Base-by-base conservation (phyloP, 2,329 filamentous ascomycete genomes). In the Lecanoromycetidae sp. region DNA sequence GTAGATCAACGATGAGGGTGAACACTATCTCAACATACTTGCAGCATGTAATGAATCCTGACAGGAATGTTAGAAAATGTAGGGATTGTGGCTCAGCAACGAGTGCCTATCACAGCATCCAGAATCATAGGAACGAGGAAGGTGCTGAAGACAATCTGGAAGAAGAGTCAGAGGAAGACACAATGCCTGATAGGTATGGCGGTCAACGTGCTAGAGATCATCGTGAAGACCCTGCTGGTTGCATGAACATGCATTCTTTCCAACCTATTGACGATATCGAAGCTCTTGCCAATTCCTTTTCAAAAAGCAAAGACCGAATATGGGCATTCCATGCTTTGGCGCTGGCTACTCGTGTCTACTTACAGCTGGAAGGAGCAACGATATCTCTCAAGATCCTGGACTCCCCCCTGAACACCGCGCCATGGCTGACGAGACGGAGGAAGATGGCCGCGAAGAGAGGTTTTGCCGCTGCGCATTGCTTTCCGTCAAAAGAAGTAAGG, bases 361-460 rank as follows among this genome's bases (percentile, higher is more conserved):
- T 39, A 15, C 44, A 23, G 36, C 29, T 46, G 4, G 26, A 39
- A 20, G 44, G 36, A 4, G 44, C 44, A 3, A 46, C 26, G 30
- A 40, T 46, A 10, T 46, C 44, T 17, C 34, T 46, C 13, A 46
- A 46, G 19, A 32, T 46, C 8, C 27, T 46, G n/a, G 25, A 46
- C 17, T 3, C 34, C 10, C 35, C 35, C 8, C 23, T 46, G 25
- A 15, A 39, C 26, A 8, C 15, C 32, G 44, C 44, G 13, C 35
- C 20, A 4, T 46, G 44, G 44, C 2, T 39, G 3, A 30, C 25
- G 7, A 8, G 30, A 30, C 5, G 12, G 2, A 30, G 17, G 4
- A 29, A 29, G 5, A 15, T 17, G 10, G 33, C 9, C 5, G 9
- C 13, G 4, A 13, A 26, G 20, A 26, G 2, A 4, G 10, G 15